Evolutionary conservation across 2,329 filamentous ascomycete species (phyloP), one percentile per base, ranked within the genome.

Genomic region (Rhinocladiella similis): DNA sequence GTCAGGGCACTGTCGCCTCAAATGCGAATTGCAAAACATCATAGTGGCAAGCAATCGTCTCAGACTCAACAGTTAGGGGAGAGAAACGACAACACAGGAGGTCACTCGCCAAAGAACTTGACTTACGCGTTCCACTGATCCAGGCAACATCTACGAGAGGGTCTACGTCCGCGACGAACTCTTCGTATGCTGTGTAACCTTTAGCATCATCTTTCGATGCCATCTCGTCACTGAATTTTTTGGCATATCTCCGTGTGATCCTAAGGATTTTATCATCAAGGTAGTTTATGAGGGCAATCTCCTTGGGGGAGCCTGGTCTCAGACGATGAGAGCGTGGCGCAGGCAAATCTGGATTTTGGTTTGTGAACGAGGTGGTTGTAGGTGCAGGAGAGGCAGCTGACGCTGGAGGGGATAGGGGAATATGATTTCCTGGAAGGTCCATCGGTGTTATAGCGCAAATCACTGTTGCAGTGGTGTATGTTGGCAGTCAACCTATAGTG

Each of bases 41-140:
- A 33, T 2, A 12, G 10, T 7, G 3, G 29, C 29, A 3, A 33
- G 6, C 29, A 9, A 33, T 33, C 7, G 29, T 12, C 7, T 7
- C 29, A 33, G 29, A 33, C 29, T 12, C 29, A 33, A 33, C 10
- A 12, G 2, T 9, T 33, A 33, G 6, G 10, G 29, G 29, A 33
- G 22, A 33, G 29, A 33, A 33, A 9, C 29, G 29, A 33, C 29
- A 33, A 33, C 29, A 12, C 29, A 33, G 6, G 29, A 12, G 29
- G 10, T 6, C 10, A 33, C 29, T 33, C 29, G 29, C 29, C 29
- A 12, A 12, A 33, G 29, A 33, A 4, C 42, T 47, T 22, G 3
- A 79, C 89, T 70, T 78, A 91, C 91, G 91, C 19, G 92, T 96
- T 9, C 89, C 90, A 27, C 87, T 90, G 19, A 90, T 82, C 93